Evolutionary conservation across 495 filamentous ascomycete genomes (phyloP).

Genomic region (Daldinia loculata): DNA sequence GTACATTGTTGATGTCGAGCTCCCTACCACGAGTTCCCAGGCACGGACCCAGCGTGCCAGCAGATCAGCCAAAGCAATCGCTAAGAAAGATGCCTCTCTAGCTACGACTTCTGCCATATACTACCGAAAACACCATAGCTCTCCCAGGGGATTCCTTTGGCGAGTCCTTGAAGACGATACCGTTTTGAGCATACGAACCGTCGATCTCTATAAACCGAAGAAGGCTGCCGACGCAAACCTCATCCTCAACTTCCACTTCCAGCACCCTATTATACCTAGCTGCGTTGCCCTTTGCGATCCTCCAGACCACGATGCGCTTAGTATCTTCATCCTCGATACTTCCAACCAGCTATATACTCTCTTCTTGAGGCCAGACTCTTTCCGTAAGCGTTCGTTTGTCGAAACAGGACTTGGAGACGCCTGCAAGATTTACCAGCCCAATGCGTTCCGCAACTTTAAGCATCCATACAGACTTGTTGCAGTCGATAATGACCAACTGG

Average conservation of each 20-base stretch:
- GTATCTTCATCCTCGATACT: constrained; percentile 81
- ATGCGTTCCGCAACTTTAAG: constrained; percentile 74
- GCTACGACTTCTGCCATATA: constrained; percentile 84
- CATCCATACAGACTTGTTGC: constrained; percentile 83
- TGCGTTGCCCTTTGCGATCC: constrained; percentile 84
- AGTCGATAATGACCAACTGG: constrained; percentile 72
- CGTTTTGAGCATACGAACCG: constrained; percentile 81
- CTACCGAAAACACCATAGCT: constrained; percentile 75
- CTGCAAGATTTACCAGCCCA: constrained; percentile 76
- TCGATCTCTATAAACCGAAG: constrained; percentile 78
- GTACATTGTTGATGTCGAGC: constrained; percentile 76
- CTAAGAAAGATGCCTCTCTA: constrained; percentile 65
- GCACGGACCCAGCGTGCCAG: constrained; percentile 46
- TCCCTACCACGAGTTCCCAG: constrained; percentile 61
- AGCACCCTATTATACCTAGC: constrained; percentile 70
- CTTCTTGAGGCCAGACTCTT: constrained; percentile 80
- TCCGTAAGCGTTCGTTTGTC: constrained; percentile 69
- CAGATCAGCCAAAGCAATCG: constrained; percentile 50
- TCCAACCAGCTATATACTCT: constrained; percentile 82
- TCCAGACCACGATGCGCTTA: constrained; percentile 78
- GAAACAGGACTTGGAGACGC: constrained; percentile 77
- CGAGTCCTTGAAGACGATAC: constrained; percentile 81
- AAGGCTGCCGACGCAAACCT: constrained; percentile 72
- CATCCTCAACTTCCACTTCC: constrained; percentile 80
- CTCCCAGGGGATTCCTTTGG: constrained; percentile 90